Base-by-base conservation (phyloP, 2,329 filamentous ascomycete species). In the Fusarium heterosporum region DNA sequence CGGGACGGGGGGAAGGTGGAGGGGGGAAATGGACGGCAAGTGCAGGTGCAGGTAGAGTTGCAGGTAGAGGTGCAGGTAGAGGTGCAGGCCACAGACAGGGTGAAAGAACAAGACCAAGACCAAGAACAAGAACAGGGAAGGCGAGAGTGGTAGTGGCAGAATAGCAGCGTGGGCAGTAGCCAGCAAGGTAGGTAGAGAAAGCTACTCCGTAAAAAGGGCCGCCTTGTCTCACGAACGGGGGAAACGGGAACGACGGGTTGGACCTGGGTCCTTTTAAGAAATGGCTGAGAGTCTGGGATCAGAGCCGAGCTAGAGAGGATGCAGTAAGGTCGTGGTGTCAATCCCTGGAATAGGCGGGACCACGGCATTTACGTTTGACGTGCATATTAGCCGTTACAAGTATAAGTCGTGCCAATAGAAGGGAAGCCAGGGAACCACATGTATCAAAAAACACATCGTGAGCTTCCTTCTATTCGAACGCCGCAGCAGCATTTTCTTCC, bases 221-320 rank as follows among this genome's bases (percentile, higher is more conserved):
- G 28, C 41, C 45, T 41, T 26, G 64, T 67, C 64, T 60, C 59
- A 64, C 49, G 40, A 64, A 68, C 53, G 64, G 64, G 56, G 42
- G 46, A 40, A 65, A 22, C 61, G 62, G 61, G 56, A 66, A 66
- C 22, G 22, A 8, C 16, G 56, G 59, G 64, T 52, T 67, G 59
- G 64, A 54, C 59, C 59, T 64, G 54, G 64, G 64, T 55, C 59
- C 41, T 67, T 67, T 67, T 68, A 67, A 68, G 64, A 58, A 59
- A 61, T 47, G 48, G 53, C 36, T 54, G 56, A 47, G 51, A 39
- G 32, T 58, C 49, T 39, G 30, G 14, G 39, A 51, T 41, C 19
- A 41, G 36, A 34, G 19, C 12, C 6, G 13, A 46, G 46, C 64
- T 67, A 67, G 55, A 45, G 41, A 39, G 9, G 30, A 64, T 67